These are phyloP conservation scores for Aspergillus vadensis DNA, from an alignment of 2,329 filamentous ascomycete species.

Conservation along the genomic window DNA sequence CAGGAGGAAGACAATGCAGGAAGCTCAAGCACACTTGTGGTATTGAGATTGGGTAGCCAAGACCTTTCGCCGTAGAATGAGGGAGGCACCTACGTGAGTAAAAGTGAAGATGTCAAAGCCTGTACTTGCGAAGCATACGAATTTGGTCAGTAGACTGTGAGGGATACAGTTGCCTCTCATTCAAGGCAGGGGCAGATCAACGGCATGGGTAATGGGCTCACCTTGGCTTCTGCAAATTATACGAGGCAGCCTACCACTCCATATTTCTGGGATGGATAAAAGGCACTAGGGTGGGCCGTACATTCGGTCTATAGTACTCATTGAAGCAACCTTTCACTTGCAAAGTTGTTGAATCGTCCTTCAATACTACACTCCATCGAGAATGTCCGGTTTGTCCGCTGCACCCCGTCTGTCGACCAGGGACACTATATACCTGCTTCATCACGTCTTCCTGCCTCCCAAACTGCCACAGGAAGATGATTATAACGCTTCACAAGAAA, in stretches of 20 bases:
- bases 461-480: slow-evolving; percentile 48
- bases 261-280: slow-evolving; percentile 4
- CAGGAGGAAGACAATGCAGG: background rate
- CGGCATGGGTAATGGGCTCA: background rate
- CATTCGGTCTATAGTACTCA: background rate
- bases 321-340: background rate
- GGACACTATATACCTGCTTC: slow-evolving; percentile 37
- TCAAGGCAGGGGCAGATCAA: slow-evolving; percentile 5
- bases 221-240: slow-evolving; percentile 1
- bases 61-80: background rate
- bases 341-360: background rate
- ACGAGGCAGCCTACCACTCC: background rate
- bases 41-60: slow-evolving; percentile 3
- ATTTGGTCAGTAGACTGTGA: slow-evolving; percentile 1
- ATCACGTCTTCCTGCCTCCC: slow-evolving; percentile 55
- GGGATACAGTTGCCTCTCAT: slow-evolving; percentile 1
- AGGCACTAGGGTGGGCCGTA: background rate
- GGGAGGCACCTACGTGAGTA: background rate
- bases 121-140: slow-evolving; percentile 2
- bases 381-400: background rate
- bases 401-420: background rate
- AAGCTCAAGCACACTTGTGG: background rate
- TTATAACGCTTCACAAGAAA: slow-evolving; percentile 30
- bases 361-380: background rate
- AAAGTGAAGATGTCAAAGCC: background rate